Evolutionary conservation across 2,329 filamentous ascomycete genomes (phyloP).

Genomic region (Monosporascus cannonballus): DNA sequence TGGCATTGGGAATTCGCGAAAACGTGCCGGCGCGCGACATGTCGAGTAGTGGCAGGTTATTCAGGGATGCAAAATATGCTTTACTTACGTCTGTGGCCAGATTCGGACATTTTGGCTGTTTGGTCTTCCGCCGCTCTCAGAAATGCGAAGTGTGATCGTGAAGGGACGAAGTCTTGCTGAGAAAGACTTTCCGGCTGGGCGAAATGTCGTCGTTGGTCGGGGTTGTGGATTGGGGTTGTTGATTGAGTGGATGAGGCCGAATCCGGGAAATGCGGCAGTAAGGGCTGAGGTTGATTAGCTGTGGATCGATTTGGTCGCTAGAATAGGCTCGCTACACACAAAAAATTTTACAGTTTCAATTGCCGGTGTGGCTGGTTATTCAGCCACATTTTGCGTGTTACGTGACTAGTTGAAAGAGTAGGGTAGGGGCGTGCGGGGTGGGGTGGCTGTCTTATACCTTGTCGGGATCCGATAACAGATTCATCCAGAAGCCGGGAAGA

Average conservation of each 20-base stretch:
- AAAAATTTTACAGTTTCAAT: background rate
- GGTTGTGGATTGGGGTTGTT: constrained; percentile 26
- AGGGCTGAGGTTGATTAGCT: constrained; percentile 12
- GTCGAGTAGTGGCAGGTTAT: constrained; percentile 9
- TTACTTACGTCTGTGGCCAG: constrained; percentile 81
- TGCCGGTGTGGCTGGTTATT: background rate
- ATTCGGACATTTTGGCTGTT: constrained; percentile 75
- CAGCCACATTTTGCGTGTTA: no score
- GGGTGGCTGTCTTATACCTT: background rate
- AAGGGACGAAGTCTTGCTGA: constrained; percentile 35
- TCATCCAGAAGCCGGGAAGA: no score
- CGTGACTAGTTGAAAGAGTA: no score
- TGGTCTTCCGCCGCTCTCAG: constrained; percentile 39
- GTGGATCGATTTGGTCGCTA: background rate
- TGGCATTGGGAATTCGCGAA: constrained; percentile 3
- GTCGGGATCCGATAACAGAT: no score
- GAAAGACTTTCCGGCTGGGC: constrained; percentile 38
- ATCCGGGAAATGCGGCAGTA: constrained; percentile 21
- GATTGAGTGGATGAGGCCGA: constrained; percentile 8
- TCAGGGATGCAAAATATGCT: constrained; percentile 2
- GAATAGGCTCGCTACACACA: background rate
- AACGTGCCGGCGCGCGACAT: constrained; percentile 1
- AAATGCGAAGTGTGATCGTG: constrained; percentile 35
- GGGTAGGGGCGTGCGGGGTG: no score
- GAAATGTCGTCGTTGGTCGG: constrained; percentile 35